Evolutionary conservation across 2,329 filamentous ascomycete species (phyloP).

Genomic region (Cercospora sesami): DNA sequence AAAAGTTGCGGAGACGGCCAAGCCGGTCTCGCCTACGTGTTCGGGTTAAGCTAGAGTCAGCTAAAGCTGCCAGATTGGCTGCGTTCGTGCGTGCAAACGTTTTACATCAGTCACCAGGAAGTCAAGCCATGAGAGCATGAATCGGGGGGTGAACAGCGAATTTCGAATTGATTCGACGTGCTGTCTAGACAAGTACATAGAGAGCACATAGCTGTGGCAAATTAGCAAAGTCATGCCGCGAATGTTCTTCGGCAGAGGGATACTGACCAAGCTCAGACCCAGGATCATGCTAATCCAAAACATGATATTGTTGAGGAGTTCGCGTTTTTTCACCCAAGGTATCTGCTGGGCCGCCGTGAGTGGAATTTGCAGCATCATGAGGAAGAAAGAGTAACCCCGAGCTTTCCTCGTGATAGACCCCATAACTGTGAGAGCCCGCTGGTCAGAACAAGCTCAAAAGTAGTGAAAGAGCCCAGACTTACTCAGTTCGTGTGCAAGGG

Average conservation of each 20-base stretch:
- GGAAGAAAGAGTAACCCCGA: slow-evolving; percentile 86
- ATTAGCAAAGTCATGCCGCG: slow-evolving; percentile 22
- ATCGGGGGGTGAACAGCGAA: not conserved
- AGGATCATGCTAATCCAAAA: slow-evolving; percentile 41
- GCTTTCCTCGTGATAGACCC: slow-evolving; percentile 97
- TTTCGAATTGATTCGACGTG: not conserved
- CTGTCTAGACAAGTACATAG: slow-evolving; percentile 56
- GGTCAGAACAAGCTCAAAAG: not conserved
- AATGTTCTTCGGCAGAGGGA: not conserved
- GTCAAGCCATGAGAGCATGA: not conserved
- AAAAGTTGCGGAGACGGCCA: not conserved
- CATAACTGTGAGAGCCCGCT: slow-evolving; percentile 60
- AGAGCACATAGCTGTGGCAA: slow-evolving; percentile 57
- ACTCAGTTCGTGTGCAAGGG: slow-evolving; percentile 82
- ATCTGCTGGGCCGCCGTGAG: slow-evolving; percentile 90
- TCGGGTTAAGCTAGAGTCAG: not conserved
- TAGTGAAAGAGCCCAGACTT: not conserved
- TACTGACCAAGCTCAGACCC: slow-evolving; percentile 40
- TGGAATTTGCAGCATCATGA: slow-evolving; percentile 95
- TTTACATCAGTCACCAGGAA: not conserved
- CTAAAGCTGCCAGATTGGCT: not conserved
- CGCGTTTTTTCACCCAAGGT: slow-evolving; percentile 69
- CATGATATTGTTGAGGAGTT: slow-evolving; percentile 65
- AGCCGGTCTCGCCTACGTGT: not conserved
- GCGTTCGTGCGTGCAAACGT: not conserved